phyloP scores from a whole-genome alignment of 2,329 filamentous ascomycete species.

The Fusarium agapanthi region DNA sequence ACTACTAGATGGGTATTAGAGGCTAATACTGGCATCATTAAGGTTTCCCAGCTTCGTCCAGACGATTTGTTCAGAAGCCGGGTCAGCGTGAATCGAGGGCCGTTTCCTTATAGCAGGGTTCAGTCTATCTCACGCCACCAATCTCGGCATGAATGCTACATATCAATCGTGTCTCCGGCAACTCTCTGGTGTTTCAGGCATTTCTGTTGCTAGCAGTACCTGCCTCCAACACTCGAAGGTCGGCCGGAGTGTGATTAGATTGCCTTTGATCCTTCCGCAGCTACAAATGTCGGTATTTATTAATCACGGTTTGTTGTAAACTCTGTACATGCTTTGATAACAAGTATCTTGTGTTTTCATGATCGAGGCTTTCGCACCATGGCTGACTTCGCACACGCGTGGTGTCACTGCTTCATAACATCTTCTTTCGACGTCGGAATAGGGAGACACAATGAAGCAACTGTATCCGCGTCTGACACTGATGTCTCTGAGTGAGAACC shows the following conservation, averaged over 20 bases:
- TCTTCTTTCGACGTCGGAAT: neutral
- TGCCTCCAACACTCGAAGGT: neutral
- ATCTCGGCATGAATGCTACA: neutral
- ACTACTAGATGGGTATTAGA: constrained; percentile 47
- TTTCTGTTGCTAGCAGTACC: neutral
- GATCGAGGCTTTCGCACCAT: neutral
- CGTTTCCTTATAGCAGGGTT: neutral
- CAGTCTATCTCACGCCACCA: neutral
- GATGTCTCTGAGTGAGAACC: neutral
- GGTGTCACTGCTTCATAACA: neutral
- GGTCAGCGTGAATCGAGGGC: neutral
- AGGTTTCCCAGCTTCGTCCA: constrained; percentile 22
- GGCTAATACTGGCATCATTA: constrained; percentile 38
- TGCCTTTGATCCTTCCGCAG: neutral
- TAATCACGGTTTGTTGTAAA: no score
- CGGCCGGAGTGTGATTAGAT: neutral
- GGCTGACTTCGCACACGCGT: neutral
- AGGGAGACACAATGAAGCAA: neutral
- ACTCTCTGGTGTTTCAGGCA: neutral
- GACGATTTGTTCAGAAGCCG: neutral
- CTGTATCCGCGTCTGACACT: neutral
- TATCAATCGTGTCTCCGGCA: neutral
- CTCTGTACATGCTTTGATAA: neutral
- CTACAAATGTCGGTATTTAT: neutral
- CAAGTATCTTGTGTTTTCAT: neutral